These are phyloP conservation scores for Irpex sp. DNA, from an alignment of 1,284 basidiomycete genomes.

Conservation along the genomic window DNA sequence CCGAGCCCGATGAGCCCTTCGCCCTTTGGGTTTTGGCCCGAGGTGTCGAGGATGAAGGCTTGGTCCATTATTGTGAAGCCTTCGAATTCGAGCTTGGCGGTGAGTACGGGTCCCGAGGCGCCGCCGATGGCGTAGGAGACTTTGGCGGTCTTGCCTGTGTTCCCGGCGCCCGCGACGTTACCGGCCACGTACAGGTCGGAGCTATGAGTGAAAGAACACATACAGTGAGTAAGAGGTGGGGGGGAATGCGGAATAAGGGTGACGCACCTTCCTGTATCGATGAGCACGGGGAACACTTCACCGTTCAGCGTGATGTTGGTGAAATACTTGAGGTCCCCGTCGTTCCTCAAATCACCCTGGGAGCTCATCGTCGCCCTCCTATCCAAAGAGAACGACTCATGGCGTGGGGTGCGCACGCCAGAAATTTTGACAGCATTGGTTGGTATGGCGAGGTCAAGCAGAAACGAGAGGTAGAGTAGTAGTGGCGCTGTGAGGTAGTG, in stretches of 20 bases:
- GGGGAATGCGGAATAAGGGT: not conserved
- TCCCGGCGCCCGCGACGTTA: conserved; percentile 34
- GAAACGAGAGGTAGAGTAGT: conserved; percentile 21
- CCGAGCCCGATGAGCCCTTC: conserved; percentile 36
- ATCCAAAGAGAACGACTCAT: conserved; percentile 8
- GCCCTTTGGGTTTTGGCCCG: conserved; percentile 18
- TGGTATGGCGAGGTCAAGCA: conserved; percentile 19
- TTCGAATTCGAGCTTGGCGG: conserved; percentile 46
- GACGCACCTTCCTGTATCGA: conserved; percentile 64
- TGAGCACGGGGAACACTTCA: conserved; percentile 39
- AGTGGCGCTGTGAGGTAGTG: conserved; percentile 18
- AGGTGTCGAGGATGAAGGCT: conserved; percentile 40
- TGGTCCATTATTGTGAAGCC: conserved; percentile 50
- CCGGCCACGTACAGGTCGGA: conserved; percentile 59
- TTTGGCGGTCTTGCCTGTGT: conserved; percentile 35
- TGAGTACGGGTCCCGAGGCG: conserved; percentile 46
- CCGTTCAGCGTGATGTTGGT: conserved; percentile 50
- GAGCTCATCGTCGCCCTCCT: conserved; percentile 18
- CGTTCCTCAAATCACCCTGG: conserved; percentile 31
- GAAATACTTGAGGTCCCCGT: conserved; percentile 44
- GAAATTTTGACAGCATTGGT: conserved; percentile 17
- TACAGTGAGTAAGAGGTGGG: not conserved
- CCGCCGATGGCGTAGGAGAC: conserved; percentile 49
- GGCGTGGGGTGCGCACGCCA: conserved; percentile 13
- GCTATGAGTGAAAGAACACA: conserved; percentile 20